Percentiles rank a stretch among this genome's conserved stretches.
Evolutionary conservation across 331 rosid species (phyloP).

Genomic region (Quercus phellos): DNA sequence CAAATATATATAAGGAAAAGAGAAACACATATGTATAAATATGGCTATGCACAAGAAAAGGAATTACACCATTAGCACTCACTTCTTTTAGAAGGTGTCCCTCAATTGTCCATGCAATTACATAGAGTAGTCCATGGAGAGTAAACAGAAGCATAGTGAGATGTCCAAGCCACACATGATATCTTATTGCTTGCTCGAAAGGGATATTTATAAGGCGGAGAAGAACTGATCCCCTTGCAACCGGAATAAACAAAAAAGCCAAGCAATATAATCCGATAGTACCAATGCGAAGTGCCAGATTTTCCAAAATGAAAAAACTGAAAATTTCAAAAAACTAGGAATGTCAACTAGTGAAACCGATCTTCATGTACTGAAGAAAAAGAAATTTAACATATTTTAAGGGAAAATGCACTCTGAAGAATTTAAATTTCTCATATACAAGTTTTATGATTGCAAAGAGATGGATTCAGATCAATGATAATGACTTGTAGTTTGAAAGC

Average conservation of each 20-base stretch:
- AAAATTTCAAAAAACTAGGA: constrained; percentile 21
- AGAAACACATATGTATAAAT: neutral
- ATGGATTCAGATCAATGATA: no score
- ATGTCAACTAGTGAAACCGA: constrained; percentile 9
- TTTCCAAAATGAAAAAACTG: constrained; percentile 47
- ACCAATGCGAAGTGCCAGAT: constrained; percentile 63
- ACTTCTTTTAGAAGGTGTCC: constrained; percentile 53
- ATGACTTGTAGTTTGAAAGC: no score
- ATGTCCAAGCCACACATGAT: constrained; percentile 97
- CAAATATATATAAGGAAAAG: neutral
- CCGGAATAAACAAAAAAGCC: constrained; percentile 75
- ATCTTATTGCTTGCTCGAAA: constrained; percentile 80
- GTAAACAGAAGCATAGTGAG: constrained; percentile 81
- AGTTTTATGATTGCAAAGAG: neutral
- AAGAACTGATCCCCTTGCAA: constrained; percentile 90
- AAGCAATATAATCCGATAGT: constrained; percentile 59
- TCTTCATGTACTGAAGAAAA: neutral
- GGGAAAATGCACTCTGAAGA: neutral
- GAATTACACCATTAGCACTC: constrained; percentile 34
- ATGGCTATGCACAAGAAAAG: constrained; percentile 9
- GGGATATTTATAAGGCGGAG: constrained; percentile 76
- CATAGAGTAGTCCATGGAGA: constrained; percentile 67
- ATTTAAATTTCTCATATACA: neutral
- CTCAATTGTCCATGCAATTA: constrained; percentile 54
- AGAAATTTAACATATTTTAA: neutral